Percentiles rank a stretch among this genome's conserved stretches.
Evolutionary conservation across 305 asterid species (phyloP).

Genomic region (Striga hermonthica): DNA sequence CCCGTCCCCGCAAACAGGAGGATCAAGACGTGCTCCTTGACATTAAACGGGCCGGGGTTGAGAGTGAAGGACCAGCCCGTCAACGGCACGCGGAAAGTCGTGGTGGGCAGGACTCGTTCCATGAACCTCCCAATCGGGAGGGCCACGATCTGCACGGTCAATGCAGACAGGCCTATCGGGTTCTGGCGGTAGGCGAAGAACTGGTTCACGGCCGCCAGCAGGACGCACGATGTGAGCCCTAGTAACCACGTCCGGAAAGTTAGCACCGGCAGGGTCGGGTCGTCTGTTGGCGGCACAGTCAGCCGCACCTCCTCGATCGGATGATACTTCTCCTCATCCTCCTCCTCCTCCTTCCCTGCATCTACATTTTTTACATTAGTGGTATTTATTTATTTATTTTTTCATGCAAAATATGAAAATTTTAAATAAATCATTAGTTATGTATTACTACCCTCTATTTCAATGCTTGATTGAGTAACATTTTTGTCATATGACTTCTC

Average conservation of each 20-base stretch:
- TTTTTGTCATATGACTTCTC: no score
- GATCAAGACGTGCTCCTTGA: constrained; percentile 66
- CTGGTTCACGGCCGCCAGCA: constrained; percentile 49
- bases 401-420: no score
- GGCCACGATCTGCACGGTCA: constrained; percentile 50
- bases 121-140: constrained; percentile 55
- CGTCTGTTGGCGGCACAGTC: constrained; percentile 58
- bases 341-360: constrained; percentile 27
- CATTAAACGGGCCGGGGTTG: constrained; percentile 63
- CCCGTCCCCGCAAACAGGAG: constrained; percentile 65
- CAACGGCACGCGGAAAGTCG: constrained; percentile 35
- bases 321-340: constrained; percentile 40
- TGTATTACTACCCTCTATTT: no score
- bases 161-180: constrained; percentile 25
- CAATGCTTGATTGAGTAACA: no score
- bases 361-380: not conserved
- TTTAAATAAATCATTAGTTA: no score
- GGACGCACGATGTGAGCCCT: constrained; percentile 44
- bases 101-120: constrained; percentile 51
- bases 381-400: no score
- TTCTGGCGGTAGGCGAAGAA: constrained; percentile 58
- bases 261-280: constrained; percentile 46
- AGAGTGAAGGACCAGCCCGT: constrained; percentile 44
- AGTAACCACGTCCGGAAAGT: constrained; percentile 72
- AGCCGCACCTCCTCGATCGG: constrained; percentile 75